A percentile compares a stretch with the other conserved stretches of the same genome.
Conservation (phyloP, 306 rosid genomes). For the Trichosanthes truncata region DNA sequence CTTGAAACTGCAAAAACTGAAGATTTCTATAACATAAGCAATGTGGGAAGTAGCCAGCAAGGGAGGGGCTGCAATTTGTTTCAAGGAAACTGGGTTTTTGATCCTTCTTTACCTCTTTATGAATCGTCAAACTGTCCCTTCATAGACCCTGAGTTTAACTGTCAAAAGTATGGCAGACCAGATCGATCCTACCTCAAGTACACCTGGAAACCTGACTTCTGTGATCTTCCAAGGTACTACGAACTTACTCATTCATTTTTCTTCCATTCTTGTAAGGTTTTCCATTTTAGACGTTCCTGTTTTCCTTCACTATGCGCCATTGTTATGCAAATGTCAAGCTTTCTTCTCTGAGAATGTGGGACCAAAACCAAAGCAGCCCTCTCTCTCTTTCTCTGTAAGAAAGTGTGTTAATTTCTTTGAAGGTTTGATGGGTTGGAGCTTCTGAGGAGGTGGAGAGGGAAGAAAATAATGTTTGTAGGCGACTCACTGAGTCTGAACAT, state of each 20-base stretch:
- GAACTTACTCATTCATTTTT: neutral
- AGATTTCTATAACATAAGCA: neutral
- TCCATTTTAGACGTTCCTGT: neutral
- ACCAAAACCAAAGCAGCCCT: neutral
- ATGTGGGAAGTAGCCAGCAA: neutral
- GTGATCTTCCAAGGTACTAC: conserved; percentile 12
- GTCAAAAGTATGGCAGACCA: conserved; percentile 15
- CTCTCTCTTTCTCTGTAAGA: neutral
- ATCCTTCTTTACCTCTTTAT: conserved; percentile 13
- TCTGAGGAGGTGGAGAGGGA: conserved; percentile 35
- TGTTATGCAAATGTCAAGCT: neutral
- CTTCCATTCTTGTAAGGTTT: neutral
- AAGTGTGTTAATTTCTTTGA: neutral
- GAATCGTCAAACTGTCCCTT: conserved; percentile 10
- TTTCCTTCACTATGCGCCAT: neutral
- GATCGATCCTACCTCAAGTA: conserved; percentile 13
- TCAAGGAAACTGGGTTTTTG: conserved; percentile 12
- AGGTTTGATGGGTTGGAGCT: conserved; percentile 50
- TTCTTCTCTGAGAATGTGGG: neutral
- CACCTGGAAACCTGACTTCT: conserved; percentile 12
- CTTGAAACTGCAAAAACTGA: neutral
- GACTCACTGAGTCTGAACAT: conserved; percentile 61
- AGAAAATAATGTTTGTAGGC: conserved; percentile 69
- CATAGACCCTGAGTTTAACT: conserved; percentile 14
- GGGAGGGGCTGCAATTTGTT: neutral